These are phyloP conservation scores for Dactylellina haptotyla DNA, from an alignment of 2,329 filamentous ascomycete genomes.

Conservation along the genomic window DNA sequence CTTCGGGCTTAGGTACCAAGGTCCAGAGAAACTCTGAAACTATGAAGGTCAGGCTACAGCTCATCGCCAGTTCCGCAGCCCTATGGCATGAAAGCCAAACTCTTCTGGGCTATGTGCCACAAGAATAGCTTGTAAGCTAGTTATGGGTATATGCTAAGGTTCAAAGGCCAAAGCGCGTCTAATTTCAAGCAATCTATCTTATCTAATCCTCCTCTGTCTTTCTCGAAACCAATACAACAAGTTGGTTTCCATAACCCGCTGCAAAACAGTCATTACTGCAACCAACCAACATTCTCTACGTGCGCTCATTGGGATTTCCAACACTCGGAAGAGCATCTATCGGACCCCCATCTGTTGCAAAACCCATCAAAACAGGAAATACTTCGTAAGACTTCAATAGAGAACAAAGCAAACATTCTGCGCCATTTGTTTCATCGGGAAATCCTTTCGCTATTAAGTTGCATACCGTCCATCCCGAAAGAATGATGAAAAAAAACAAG, in stretches of 20 bases:
- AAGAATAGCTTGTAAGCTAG: neutral
- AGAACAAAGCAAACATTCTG: neutral
- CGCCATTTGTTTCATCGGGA: conserved; percentile 6
- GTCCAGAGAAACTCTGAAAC: neutral
- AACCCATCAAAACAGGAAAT: neutral
- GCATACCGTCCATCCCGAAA: neutral
- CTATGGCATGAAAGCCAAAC: neutral
- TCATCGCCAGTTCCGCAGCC: neutral
- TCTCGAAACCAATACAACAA: neutral
- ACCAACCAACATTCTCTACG: neutral
- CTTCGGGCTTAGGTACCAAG: neutral
- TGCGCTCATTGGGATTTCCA: too few relatives aligned
- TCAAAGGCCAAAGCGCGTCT: neutral
- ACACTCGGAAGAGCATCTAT: neutral
- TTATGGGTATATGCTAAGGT: neutral
- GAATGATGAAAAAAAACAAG: neutral
- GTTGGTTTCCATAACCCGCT: neutral
- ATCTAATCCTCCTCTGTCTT: neutral
- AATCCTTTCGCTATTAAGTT: conserved; percentile 13
- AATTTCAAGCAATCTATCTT: neutral
- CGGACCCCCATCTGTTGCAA: neutral
- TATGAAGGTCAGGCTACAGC: neutral
- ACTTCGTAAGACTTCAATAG: neutral
- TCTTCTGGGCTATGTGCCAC: neutral
- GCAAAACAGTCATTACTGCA: too few relatives aligned